phyloP scores from a whole-genome alignment of 768 basidiomycete genomes.

The Lactifluus subvellereus region DNA sequence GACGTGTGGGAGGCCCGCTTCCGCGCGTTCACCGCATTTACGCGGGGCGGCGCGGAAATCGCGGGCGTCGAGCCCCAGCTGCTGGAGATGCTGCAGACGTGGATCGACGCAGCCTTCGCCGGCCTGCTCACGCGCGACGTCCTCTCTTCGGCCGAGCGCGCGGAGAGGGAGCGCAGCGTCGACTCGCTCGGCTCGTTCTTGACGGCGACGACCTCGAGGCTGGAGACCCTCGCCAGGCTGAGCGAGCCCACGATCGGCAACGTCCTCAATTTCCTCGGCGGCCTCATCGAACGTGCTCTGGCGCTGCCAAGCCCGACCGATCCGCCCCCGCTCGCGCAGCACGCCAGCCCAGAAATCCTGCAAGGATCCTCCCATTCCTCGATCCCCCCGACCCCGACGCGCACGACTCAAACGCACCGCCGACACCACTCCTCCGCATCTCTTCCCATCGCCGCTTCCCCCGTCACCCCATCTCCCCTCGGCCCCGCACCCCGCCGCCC shows the following conservation, averaged over 20 bases:
- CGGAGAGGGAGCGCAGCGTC: conserved; percentile 60
- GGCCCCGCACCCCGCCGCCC: conserved; percentile 39
- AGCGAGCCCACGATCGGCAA: conserved; percentile 50
- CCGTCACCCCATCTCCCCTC: conserved; percentile 30
- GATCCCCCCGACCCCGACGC: conserved; percentile 27
- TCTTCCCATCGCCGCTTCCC: conserved; percentile 35
- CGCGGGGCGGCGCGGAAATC: conserved; percentile 52
- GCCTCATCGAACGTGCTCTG: conserved; percentile 51
- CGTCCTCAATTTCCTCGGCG: conserved; percentile 57
- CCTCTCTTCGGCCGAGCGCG: conserved; percentile 35
- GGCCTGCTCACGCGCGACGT: conserved; percentile 34
- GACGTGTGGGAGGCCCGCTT: conserved; percentile 70
- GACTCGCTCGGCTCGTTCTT: conserved; percentile 57
- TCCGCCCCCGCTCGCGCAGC: conserved; percentile 17
- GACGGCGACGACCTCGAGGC: conserved; percentile 42
- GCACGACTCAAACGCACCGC: conserved; percentile 45
- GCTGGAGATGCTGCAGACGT: conserved; percentile 50
- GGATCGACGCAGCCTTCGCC: conserved; percentile 64
- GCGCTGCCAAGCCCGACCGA: conserved; percentile 17
- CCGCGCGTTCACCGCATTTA: conserved; percentile 61
- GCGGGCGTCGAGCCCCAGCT: conserved; percentile 58
- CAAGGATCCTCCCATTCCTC: background rate
- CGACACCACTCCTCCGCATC: conserved; percentile 61
- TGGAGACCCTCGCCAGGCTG: conserved; percentile 54
- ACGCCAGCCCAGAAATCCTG: conserved; percentile 31